Base-by-base conservation (phyloP, 2,329 filamentous ascomycete genomes). In the Leptographium lundbergii region DNA sequence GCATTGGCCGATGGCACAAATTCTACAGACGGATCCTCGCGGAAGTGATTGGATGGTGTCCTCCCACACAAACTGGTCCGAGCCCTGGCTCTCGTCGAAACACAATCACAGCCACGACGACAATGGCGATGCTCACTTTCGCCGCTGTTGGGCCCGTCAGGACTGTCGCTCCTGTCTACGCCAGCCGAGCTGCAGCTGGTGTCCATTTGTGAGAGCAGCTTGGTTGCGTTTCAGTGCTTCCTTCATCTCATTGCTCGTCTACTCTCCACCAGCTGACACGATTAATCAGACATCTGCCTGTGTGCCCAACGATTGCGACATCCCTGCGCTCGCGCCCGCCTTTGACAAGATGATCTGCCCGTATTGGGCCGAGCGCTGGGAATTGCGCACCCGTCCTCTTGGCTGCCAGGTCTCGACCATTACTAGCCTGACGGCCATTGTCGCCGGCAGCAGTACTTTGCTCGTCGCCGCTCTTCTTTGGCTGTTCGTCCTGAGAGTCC, bases 341-440 rank as follows among this genome's bases (percentile, higher is more conserved):
- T 76, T 72, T 64, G 71, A 81, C 59, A 69, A 75, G 48, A 67
- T 77, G 56, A 71, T 81, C 11, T 83, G 80, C 62, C 81, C 80
- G 7, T 72, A 80, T 61, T 75, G 72, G 72, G 73, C 73, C 6
- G 76, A 77, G 66, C 65, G 72, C 22, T 76, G 73, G 74, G 74
- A 75, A 61, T 56, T 76, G 7, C 68, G 74, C 22, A 72, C 73
- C 24, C 67, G 63, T 9, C 68, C 70, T 1, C 61, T 75, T 1
- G 73, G 74, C 25, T 75, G 72, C 57, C 69, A 73, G 60, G 72
- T 75, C 27, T 75, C 72, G 7, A 75, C 73, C 27, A 71, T 75
- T 57, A 76, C 73, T 1, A 67, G 68, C 25, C 62, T 75, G 34
- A 71, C 70, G 1, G 69, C 68, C 22, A 61, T 74, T 9, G 64